Conservation (phyloP, 148 eudicot species). For the Vaccinium darrowii region DNA sequence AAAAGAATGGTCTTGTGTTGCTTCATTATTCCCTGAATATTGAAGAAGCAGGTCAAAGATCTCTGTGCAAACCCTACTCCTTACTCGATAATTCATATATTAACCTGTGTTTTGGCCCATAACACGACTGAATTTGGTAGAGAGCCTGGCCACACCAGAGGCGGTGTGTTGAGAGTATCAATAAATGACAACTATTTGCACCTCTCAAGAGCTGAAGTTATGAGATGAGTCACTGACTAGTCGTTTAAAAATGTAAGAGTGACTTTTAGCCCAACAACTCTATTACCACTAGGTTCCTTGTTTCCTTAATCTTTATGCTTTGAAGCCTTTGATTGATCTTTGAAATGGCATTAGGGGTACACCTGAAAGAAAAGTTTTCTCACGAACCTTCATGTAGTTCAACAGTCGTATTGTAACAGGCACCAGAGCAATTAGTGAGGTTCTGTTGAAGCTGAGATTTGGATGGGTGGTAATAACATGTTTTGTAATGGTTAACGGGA, state of each 20-base stretch:
- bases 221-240: background rate
- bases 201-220: background rate
- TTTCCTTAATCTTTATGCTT: background rate
- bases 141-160: background rate
- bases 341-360: background rate
- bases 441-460: background rate
- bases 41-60: background rate
- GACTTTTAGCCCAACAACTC: background rate
- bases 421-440: background rate
- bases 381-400: background rate
- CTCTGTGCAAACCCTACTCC: background rate
- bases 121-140: background rate
- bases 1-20: background rate
- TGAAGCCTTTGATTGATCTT: background rate
- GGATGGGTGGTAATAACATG: background rate
- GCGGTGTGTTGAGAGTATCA: background rate
- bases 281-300: background rate
- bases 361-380: background rate
- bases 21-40: background rate
- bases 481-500: background rate
- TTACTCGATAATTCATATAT: background rate
- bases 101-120: background rate
- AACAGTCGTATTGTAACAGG: background rate
- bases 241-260: background rate
- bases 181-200: background rate